These are phyloP conservation scores for Dendryphion nanum DNA, from an alignment of 2,329 filamentous ascomycete species.

Conservation along the genomic window DNA sequence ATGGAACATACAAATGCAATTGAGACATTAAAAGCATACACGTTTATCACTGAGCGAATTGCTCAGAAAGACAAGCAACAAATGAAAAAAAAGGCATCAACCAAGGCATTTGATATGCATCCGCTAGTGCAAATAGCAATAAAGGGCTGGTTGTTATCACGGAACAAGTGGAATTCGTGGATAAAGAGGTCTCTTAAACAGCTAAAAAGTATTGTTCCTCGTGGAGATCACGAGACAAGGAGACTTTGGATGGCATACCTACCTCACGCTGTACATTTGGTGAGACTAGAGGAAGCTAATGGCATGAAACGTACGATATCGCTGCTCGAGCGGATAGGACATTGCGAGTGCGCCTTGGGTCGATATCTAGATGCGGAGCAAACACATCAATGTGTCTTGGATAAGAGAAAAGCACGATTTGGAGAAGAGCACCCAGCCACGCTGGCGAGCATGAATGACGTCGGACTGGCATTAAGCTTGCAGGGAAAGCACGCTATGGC, in stretches of 20 bases:
- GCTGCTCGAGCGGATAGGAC: slow-evolving; percentile 7
- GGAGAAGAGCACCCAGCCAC: slow-evolving; percentile 7
- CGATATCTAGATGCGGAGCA: slow-evolving; percentile 4
- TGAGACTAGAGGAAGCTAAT: slow-evolving; percentile 7
- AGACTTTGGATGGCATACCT: slow-evolving; percentile 7
- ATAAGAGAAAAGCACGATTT: slow-evolving; percentile 2
- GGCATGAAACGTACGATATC: slow-evolving; percentile 1
- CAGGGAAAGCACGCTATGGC: slow-evolving; percentile 6
- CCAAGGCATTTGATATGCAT: slow-evolving; percentile 27
- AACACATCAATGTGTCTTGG: slow-evolving; percentile 4
- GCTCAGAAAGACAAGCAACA: slow-evolving; percentile 1
- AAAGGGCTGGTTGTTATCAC: slow-evolving; percentile 28
- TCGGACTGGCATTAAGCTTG: slow-evolving; percentile 1
- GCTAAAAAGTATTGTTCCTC: slow-evolving; percentile 22
- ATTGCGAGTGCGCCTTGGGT: slow-evolving; percentile 4
- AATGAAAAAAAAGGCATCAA: slow-evolving; percentile 4
- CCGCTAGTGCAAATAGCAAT: slow-evolving; percentile 37
- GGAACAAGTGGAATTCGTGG: slow-evolving; percentile 13
- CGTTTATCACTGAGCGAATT: slow-evolving; percentile 22
- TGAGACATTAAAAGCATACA: slow-evolving; percentile 32
- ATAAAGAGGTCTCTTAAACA: slow-evolving; percentile 11
- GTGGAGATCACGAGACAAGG: slow-evolving; percentile 14
- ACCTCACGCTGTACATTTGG: slow-evolving; percentile 9
- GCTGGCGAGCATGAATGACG: slow-evolving; percentile 6
- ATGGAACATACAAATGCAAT: slow-evolving; percentile 26